Conservation (phyloP, 106 monocot species). For the Acorus gramineus region DNA sequence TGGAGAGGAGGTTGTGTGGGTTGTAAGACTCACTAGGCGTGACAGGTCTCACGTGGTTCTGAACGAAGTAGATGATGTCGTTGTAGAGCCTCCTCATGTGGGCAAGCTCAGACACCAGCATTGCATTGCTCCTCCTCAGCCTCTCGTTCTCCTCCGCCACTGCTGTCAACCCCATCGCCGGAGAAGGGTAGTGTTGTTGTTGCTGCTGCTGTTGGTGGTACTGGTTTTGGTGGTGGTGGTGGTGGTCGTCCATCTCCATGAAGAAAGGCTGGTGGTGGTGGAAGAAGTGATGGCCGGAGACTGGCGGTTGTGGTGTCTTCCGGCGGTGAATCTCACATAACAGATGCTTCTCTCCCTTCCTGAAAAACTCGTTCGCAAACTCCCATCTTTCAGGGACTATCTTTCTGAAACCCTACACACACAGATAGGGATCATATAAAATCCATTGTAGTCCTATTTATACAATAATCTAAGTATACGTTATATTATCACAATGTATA, state of each 20-base stretch:
- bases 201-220: conserved; percentile 2
- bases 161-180: conserved; percentile 2
- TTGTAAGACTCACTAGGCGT: conserved; percentile 36
- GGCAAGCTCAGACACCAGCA: conserved; percentile 61
- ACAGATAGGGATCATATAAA: background rate
- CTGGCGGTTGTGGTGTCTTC: conserved; percentile 17
- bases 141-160: conserved; percentile 84
- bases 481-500: too few relatives aligned
- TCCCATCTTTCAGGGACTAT: conserved; percentile 83
- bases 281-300: conserved; percentile 9
- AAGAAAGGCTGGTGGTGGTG: conserved; percentile 5
- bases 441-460: too few relatives aligned
- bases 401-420: conserved; percentile 58
- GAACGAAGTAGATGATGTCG: conserved; percentile 95
- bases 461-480: too few relatives aligned
- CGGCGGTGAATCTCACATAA: conserved; percentile 70
- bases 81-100: conserved; percentile 93
- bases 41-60: conserved; percentile 87
- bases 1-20: background rate
- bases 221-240: conserved; percentile 18
- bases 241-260: background rate
- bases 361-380: conserved; percentile 72
- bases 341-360: conserved; percentile 59
- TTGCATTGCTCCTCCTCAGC: conserved; percentile 62
- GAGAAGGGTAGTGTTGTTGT: too few relatives aligned